Evolutionary conservation across 192 early-diverging fungal genomes (phyloP), one percentile per base, ranked within the genome.

Genomic region (Chytriomyces sp.): DNA sequence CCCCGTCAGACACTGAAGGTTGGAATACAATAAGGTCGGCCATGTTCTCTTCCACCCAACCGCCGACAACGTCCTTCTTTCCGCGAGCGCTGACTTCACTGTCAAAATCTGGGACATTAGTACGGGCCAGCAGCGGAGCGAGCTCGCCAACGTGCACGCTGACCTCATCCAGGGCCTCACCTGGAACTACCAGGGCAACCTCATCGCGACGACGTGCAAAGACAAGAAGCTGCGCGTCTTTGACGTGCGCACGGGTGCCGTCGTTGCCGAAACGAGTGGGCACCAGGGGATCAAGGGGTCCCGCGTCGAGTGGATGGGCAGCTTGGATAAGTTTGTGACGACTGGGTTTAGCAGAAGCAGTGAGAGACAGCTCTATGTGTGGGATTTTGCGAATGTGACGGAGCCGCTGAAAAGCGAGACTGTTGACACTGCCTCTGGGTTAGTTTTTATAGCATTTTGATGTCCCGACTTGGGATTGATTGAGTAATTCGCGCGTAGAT

Each of bases 281-380:
- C 97, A 99, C 83, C 90, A 91, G 73, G 98, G 98, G 44, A 83
- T 98, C 83, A 99, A 99, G 85, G 98, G 96, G 5, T 93, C 94
- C 19, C 91, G 98, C 55, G 93, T 94, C 32, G 88, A 85, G 1
- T 95, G 94, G 92, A 81, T 99, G 72, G 96, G 96, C 52, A 84
- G 89, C 53, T 80, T 81, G 7, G 84, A 89, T 52, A 89, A 93
- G 6, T 76, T 99, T 64, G 91, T 82, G 32, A 97, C 95, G 52
- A 98, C 96, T 3, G 98, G 98, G 19, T 99, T 99, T 77, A 92
- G 92, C 66, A 87, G 93, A 32, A 90, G 89, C 82, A 91, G 90
- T 70, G 95, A 96, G 79, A 92, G 98, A n/a, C 95, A 99, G 75
- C 75, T 99, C 25, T 93, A 84, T 74, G 78, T 98, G 33, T 99